Conservation (phyloP, 345 rosid species). For the Mangifera indica region DNA sequence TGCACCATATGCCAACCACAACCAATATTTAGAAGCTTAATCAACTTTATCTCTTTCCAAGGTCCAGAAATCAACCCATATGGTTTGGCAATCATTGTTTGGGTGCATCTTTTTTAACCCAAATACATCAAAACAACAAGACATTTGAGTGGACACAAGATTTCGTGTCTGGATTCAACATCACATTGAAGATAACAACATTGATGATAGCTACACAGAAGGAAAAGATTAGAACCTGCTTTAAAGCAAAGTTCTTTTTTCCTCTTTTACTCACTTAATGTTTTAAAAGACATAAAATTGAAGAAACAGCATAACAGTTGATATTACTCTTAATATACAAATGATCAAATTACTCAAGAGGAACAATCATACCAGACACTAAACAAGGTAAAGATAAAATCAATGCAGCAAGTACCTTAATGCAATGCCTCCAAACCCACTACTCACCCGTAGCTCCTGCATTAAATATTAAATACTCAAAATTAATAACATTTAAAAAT, state of each 20-base stretch:
- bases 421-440: conserved; percentile 85
- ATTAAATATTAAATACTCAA: conserved; percentile 20
- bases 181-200: neutral
- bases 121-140: neutral
- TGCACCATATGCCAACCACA: neutral
- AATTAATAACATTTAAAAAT: neutral
- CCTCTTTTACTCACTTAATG: neutral
- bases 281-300: neutral
- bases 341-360: neutral
- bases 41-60: neutral
- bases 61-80: neutral
- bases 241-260: neutral
- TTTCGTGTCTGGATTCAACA: neutral
- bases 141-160: neutral
- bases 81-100: neutral
- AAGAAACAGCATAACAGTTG: neutral
- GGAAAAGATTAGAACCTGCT: neutral
- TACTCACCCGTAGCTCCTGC: conserved; percentile 84
- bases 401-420: conserved; percentile 52
- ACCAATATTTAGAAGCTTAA: neutral
- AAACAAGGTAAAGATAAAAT: neutral
- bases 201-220: neutral
- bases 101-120: neutral
- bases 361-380: neutral
- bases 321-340: neutral